Evolutionary conservation across 1,139 yeast species (phyloP), one percentile per base, ranked within the genome.

Genomic region (Candida sojae): DNA sequence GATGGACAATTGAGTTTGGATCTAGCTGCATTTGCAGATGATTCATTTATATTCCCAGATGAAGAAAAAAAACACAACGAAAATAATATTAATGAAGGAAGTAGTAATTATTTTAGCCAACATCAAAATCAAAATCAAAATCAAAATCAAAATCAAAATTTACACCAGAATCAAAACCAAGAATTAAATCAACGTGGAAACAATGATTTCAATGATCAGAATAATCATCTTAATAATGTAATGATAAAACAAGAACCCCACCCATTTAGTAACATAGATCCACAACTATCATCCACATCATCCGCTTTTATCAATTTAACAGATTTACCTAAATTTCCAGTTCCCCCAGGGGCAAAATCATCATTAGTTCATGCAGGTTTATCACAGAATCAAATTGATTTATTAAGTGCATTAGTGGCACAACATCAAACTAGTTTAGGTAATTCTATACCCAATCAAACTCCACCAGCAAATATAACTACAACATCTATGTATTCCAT

Each of bases 1-100:
- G 91, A 86, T 58, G 88, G 86, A 48, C 86, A 86, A 55, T 67
- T 86, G 29, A 82, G 87, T 29, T 81, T 86, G 33, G 93, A 86
- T 61, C 71, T 86, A 55, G 87, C 90, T 13, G 91, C 90, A 1
- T 86, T 86, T 73, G 92, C 91, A 0, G 91, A 86, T 58, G 91
- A 86, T 53, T 77, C 86, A 7, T 86, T 86, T 56, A 79, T 86
- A 3, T 86, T 86, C 60, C 90, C 91, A 0, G 93, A 86, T 60
- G 92, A 86, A 60, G 91, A 85, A 38, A 85, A 86, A 61, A 84
- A 85, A 3, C 64, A 66, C 36, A 59, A 62, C 43, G 59, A 54
- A 29, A 54, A 59, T 44, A 53, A 53, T 28, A 57, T 58, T 34
- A 56, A 49, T 6, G 54, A 48, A 23, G 49, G 45, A 25, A 42